Evolutionary conservation across 1,139 yeast genomes (phyloP).

Genomic region (Nematodospora anomalae): DNA sequence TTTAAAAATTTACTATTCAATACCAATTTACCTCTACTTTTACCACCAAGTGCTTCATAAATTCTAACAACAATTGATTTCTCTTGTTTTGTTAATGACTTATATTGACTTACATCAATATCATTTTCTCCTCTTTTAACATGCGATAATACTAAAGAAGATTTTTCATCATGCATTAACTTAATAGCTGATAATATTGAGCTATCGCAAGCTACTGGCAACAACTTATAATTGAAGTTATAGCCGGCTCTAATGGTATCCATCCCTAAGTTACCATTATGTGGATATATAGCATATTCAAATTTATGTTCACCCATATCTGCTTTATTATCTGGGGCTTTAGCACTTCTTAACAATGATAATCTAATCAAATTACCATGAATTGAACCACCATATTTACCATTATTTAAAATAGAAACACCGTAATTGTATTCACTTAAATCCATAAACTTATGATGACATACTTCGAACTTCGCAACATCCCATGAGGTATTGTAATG

Average conservation of each 20-base stretch:
- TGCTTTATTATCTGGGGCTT: constrained; percentile 88
- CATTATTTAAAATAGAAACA: constrained; percentile 79
- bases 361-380: constrained; percentile 88
- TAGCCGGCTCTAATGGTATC: constrained; percentile 74
- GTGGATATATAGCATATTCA: constrained; percentile 84
- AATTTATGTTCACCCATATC: constrained; percentile 89
- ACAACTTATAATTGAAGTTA: constrained; percentile 69
- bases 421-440: constrained; percentile 85
- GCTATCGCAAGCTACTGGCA: constrained; percentile 17
- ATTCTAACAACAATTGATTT: constrained; percentile 68
- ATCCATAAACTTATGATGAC: constrained; percentile 93
- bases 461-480: constrained; percentile 92
- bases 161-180: constrained; percentile 48
- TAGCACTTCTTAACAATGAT: constrained; percentile 79
- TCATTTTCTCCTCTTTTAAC: constrained; percentile 91
- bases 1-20: constrained; percentile 32
- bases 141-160: constrained; percentile 62
- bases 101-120: constrained; percentile 44
- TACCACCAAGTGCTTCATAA: constrained; percentile 76
- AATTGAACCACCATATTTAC: constrained; percentile 87
- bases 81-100: constrained; percentile 35
- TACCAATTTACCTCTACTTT: constrained; percentile 50
- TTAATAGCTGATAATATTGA: constrained; percentile 23
- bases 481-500: constrained; percentile 96
- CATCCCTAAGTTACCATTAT: constrained; percentile 60